Evolutionary conservation across 768 basidiomycete genomes (phyloP), one percentile per base, ranked within the genome.

Genomic region (Guyanaporus albipodus): DNA sequence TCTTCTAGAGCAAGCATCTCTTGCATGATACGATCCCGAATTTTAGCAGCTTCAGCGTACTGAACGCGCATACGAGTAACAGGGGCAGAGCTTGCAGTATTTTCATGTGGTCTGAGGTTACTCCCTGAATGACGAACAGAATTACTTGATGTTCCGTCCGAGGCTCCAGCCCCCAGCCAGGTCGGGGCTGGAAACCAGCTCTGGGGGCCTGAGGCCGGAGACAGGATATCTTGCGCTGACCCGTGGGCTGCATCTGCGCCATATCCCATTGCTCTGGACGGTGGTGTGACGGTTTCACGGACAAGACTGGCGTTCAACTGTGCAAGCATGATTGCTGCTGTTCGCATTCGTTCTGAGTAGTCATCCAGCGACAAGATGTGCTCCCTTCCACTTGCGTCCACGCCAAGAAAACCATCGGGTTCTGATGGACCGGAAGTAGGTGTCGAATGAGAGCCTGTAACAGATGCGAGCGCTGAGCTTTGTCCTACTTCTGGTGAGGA

Each of bases 1-100:
- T 98, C 94, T 67, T 99, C 96, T 22, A 99, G 72, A 19, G 91
- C 76, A 52, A 97, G 74, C 96, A 99, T 99, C 74, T 99, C 96
- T 56, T 87, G 82, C 96, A 99, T 99, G 51, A 99, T 99, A 18
- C 93, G 78, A 55, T 92, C 87, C 14, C 91, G 80, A 55, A 99
- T 99, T 2, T 87, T 87, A 1, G 87, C 76, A 4, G 94, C 95
- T 64, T 97, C 92, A 3, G 82, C 73, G 15, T 81, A 74, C 52
- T 90, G 85, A 19, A 99, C 71, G 42, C 79, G 85, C 75, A 85
- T 82, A 29, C 90, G 80, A 15, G 69, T 68, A 6, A 70, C 42
- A 53, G 60, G 49, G 56, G 64, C 43, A 55, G 71, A 33, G 59
- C n/a, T n/a, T n/a, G 57, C 40, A 56, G 58, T 38, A 60, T 63